phyloP scores from a whole-genome alignment of 805 yeast species.

The Naumovozyma baii region DNA sequence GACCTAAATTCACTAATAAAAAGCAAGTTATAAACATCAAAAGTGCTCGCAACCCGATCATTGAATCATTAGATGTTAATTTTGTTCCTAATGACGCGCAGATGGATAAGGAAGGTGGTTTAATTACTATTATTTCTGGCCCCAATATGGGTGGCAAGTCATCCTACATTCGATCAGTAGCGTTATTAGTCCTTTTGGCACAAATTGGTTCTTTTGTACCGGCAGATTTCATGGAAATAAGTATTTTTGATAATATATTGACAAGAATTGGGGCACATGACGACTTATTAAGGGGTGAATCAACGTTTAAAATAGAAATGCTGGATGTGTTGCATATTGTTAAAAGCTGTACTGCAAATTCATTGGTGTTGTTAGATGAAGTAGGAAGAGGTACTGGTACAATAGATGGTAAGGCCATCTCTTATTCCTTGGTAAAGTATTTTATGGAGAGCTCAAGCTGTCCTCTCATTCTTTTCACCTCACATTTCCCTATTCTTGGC shows the following conservation, averaged over 20 bases:
- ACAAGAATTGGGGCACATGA: constrained; percentile 80
- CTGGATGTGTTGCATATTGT: constrained; percentile 83
- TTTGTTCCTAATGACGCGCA: constrained; percentile 61
- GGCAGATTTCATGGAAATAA: constrained; percentile 43
- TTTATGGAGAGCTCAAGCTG: constrained; percentile 33
- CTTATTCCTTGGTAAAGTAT: constrained; percentile 59
- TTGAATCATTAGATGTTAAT: constrained; percentile 38
- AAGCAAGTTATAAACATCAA: constrained; percentile 40
- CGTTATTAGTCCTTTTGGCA: constrained; percentile 40
- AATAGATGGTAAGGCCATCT: constrained; percentile 73
- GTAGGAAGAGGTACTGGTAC: constrained; percentile 89
- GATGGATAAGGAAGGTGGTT: constrained; percentile 38
- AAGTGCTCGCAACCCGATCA: constrained; percentile 58
- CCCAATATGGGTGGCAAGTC: constrained; percentile 60
- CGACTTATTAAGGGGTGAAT: constrained; percentile 60
- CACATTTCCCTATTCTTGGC: constrained; percentile 69
- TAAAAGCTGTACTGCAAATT: constrained; percentile 65
- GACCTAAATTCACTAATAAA: constrained; percentile 42
- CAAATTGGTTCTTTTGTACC: constrained; percentile 50
- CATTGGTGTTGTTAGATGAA: constrained; percentile 85
- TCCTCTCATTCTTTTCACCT: constrained; percentile 66
- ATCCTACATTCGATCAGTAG: constrained; percentile 44
- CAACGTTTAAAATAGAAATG: constrained; percentile 95
- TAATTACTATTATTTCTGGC: constrained; percentile 56
- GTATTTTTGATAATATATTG: constrained; percentile 52